Evolutionary conservation across 2,329 filamentous ascomycete species (phyloP), one percentile per base, ranked within the genome.

Genomic region (Colletotrichum agaves): DNA sequence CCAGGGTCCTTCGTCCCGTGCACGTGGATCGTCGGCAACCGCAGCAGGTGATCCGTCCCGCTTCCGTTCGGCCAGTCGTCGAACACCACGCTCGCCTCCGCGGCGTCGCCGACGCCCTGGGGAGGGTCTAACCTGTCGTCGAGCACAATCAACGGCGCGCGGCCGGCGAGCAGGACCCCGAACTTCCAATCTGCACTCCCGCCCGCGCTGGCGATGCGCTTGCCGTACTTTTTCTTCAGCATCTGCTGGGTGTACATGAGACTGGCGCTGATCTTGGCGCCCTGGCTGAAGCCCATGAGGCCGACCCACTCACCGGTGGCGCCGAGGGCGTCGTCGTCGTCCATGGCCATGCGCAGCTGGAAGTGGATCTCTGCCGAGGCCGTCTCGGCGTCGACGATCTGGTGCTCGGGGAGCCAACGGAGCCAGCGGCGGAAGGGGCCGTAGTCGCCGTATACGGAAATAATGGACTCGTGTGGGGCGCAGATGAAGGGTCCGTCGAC

Each of bases 401-500:
- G 74, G 64, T 91, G 88, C 19, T 87, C 82, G 3, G 84, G 83
- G 39, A 87, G 78, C 88, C 89, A 92, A 57, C 89, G 84, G 61
- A 92, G 80, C 84, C 84, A 86, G 67, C 83, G 80, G 71, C 81
- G 81, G 76, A 92, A 94, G 2, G 92, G 91, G 0, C 86, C 91
- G 67, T 83, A 85, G 68, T 88, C 84, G 49, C 84, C 85, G 76
- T 92, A 94, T 4, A 92, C 89, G 13, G 83, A 77, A 19, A 88
- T 77, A 13, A 94, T 87, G 70, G 87, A 89, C 0, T 88, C 83
- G 44, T 90, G 89, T 1, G 91, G 80, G 3, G 82, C 76, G 71
- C 87, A 90, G 63, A 84, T 81, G 76, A 90, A 92, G 1, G 91
- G 91, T 0, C 83, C 92, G 72, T 94, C 87, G 71, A 87, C 88